phyloP scores from a whole-genome alignment of 1,284 basidiomycete genomes.

The Apiotrichum mycotoxinovorans region DNA sequence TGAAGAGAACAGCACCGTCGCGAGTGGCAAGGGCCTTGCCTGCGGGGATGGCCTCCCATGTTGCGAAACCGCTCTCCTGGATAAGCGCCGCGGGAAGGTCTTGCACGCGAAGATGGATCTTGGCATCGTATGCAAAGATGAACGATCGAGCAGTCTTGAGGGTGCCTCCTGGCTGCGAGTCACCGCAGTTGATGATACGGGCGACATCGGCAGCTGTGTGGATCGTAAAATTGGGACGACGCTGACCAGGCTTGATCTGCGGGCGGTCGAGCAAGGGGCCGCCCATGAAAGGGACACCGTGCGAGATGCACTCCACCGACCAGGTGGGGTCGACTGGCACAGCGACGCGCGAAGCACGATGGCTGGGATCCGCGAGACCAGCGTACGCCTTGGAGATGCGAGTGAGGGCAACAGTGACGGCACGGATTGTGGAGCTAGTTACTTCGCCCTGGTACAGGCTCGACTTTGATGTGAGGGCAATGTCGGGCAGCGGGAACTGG shows the following conservation, averaged over 20 bases:
- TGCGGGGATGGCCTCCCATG: constrained; percentile 25
- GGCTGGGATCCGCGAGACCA: constrained; percentile 11
- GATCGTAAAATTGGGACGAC: constrained; percentile 35
- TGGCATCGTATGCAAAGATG: constrained; percentile 51
- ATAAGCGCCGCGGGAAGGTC: constrained; percentile 27
- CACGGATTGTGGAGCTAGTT: constrained; percentile 45
- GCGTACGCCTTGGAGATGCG: constrained; percentile 32
- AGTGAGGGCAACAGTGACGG: constrained; percentile 47
- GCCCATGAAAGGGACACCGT: constrained; percentile 43
- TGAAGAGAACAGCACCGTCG: constrained; percentile 51
- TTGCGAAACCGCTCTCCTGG: constrained; percentile 17
- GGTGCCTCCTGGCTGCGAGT: constrained; percentile 53
- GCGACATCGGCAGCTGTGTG: constrained; percentile 48
- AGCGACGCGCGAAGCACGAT: constrained; percentile 7
- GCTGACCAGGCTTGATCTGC: constrained; percentile 44
- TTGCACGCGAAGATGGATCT: constrained; percentile 35
- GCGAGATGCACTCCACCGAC: constrained; percentile 35
- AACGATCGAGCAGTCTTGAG: constrained; percentile 39
- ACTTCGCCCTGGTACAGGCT: constrained; percentile 51
- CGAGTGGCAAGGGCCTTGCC: constrained; percentile 50
- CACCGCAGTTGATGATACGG: constrained; percentile 48
- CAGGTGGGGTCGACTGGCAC: constrained; percentile 22
- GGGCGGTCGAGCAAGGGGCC: constrained; percentile 48
- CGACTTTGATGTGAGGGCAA: constrained; percentile 48
- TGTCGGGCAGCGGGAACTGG: constrained; percentile 48